Conservation (phyloP, 2,329 filamentous ascomycete species). For the Dactylonectria macrodidyma region DNA sequence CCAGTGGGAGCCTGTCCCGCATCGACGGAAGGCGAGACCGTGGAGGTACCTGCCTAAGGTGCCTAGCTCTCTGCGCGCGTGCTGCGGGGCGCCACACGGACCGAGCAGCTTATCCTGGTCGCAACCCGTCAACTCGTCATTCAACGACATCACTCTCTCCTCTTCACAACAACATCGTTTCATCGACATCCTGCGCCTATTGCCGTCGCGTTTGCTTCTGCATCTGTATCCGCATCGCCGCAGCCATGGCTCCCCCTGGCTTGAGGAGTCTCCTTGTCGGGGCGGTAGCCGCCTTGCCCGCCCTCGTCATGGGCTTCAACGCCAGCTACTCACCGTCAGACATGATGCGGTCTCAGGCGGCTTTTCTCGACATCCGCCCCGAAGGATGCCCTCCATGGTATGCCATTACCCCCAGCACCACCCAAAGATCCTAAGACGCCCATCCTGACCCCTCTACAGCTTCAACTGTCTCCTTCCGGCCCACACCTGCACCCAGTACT, state of each 20-base stretch:
- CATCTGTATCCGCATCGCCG: slow-evolving; percentile 41
- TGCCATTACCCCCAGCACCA: not conserved
- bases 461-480: slow-evolving; percentile 98
- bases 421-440: not conserved
- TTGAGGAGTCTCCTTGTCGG: slow-evolving; percentile 57
- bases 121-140: slow-evolving; percentile 35
- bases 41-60: slow-evolving; percentile 30
- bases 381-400: slow-evolving; percentile 85
- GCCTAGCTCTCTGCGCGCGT: slow-evolving; percentile 35
- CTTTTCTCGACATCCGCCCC: slow-evolving; percentile 81
- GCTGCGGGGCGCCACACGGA: slow-evolving; percentile 47
- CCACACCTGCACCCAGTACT: slow-evolving; percentile 92
- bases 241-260: slow-evolving; percentile 58
- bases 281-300: slow-evolving; percentile 58
- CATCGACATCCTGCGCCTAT: slow-evolving; percentile 10
- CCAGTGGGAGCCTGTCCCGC: slow-evolving; percentile 14
- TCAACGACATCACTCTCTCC: slow-evolving; percentile 28
- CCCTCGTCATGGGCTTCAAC: slow-evolving; percentile 57
- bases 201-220: slow-evolving; percentile 23
- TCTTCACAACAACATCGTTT: slow-evolving; percentile 18
- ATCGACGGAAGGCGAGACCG: slow-evolving; percentile 11
- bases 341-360: slow-evolving; percentile 76
- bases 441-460: slow-evolving; percentile 62
- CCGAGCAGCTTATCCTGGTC: slow-evolving; percentile 45
- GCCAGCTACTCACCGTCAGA: slow-evolving; percentile 74